Percentiles rank a stretch among this genome's conserved stretches.
Evolutionary conservation across 495 filamentous ascomycete genomes (phyloP).

Genomic region (Lasiosphaeria miniovina): DNA sequence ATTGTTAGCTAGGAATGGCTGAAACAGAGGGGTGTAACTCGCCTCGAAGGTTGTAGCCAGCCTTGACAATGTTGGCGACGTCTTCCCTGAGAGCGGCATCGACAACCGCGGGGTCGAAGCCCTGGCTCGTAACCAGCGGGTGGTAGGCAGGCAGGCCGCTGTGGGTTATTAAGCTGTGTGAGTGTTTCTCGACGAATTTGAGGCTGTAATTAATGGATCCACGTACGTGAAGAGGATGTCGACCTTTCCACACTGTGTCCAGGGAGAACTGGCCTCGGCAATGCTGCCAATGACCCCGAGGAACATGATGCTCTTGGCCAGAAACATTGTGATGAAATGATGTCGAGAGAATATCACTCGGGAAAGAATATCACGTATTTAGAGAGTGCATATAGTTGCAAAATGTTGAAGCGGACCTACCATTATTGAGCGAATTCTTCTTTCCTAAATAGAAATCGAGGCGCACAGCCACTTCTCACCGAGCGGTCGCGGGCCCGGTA

Average conservation of each 20-base stretch:
- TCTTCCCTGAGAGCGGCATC: conserved; percentile 7
- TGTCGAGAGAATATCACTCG: no score
- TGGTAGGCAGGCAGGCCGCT: conserved; percentile 13
- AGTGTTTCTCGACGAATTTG: background rate
- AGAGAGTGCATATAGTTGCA: no score
- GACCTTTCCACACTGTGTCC: background rate
- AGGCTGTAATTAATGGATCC: background rate
- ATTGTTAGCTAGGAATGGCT: background rate
- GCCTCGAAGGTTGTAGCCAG: conserved; percentile 12
- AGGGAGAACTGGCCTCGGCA: no score
- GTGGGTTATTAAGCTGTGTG: background rate
- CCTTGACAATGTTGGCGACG: conserved; percentile 1
- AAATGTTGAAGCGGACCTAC: no score
- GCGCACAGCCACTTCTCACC: no score
- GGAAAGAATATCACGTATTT: no score
- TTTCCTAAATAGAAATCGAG: no score
- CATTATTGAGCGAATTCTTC: no score
- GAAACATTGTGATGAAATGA: no score
- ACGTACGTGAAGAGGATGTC: conserved; percentile 12
- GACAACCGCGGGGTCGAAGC: conserved; percentile 6
- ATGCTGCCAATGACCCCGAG: no score
- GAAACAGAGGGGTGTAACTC: background rate
- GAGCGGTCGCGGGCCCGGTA: no score
- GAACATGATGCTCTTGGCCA: no score
- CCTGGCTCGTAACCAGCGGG: conserved; percentile 9